Percentiles rank a stretch among this genome's conserved stretches.
These are phyloP conservation scores for Azolla pinnata DNA, from an alignment of 75 land plant genomes.

Conservation along the genomic window DNA sequence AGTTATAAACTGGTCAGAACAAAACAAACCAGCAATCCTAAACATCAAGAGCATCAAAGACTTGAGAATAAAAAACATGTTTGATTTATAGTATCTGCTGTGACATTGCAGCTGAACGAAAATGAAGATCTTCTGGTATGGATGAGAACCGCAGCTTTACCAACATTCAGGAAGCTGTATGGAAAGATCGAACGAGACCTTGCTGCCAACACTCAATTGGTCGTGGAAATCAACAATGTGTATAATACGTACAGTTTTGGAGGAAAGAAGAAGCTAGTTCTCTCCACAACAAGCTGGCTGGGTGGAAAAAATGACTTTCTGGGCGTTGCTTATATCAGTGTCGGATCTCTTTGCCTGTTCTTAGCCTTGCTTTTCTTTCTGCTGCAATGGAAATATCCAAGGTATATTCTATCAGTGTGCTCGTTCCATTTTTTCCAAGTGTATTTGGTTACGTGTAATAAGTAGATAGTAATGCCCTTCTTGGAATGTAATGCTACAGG, in stretches of 20 bases:
- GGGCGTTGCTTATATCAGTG: constrained; percentile 58
- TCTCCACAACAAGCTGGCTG: constrained; percentile 76
- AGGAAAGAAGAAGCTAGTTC: constrained; percentile 67
- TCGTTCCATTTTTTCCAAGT: neutral
- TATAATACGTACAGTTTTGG: constrained; percentile 73
- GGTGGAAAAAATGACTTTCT: constrained; percentile 56
- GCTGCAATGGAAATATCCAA: constrained; percentile 23
- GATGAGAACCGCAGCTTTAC: constrained; percentile 84
- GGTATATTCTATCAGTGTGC: constrained; percentile 8
- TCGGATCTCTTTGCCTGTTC: constrained; percentile 56
- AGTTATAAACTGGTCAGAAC: too few species aligned
- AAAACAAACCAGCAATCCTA: too few species aligned
- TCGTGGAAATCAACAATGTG: constrained; percentile 35
- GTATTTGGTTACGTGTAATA: neutral
- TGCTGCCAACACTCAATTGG: constrained; percentile 22
- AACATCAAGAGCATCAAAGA: too few species aligned
- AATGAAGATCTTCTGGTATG: constrained; percentile 62
- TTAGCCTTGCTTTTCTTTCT: constrained; percentile 32
- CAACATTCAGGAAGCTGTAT: constrained; percentile 70
- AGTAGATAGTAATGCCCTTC: constrained; percentile 1
- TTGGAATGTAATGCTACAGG: constrained; percentile 14
- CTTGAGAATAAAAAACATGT: too few species aligned
- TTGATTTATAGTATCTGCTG: too few species aligned
- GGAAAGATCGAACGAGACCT: constrained; percentile 64
- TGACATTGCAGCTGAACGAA: constrained; percentile 45